Percentiles rank a stretch among this genome's conserved stretches.
Evolutionary conservation across 2,329 filamentous ascomycete species (phyloP).

Genomic region (Zarea fungicola): DNA sequence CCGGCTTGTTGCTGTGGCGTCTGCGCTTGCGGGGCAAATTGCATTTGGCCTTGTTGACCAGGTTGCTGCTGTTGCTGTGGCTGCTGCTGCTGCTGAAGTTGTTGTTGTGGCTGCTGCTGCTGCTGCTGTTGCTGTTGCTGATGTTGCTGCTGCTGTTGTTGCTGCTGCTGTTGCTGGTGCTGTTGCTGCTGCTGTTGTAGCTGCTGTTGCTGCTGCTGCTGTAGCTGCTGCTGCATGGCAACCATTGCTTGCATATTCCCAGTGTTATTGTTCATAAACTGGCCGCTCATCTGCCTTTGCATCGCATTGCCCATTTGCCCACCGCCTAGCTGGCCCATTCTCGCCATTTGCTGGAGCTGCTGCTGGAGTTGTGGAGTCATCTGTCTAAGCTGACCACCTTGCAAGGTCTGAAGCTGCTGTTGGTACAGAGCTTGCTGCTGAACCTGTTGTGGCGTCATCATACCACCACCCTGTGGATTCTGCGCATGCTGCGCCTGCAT

Average conservation of each 20-base stretch:
- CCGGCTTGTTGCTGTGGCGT: neutral
- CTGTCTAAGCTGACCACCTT: conserved; percentile 28
- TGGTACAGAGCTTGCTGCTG: conserved; percentile 40
- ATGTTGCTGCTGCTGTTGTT: conserved; percentile 19
- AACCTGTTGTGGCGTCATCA: conserved; percentile 36
- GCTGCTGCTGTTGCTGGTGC: conserved; percentile 29
- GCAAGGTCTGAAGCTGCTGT: conserved; percentile 39
- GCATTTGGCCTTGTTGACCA: conserved; percentile 22
- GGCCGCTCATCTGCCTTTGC: conserved; percentile 31
- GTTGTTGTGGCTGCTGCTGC: conserved; percentile 26
- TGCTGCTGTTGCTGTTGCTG: conserved; percentile 30
- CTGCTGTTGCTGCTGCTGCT: conserved; percentile 29
- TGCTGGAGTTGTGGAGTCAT: conserved; percentile 35
- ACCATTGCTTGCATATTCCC: conserved; percentile 25
- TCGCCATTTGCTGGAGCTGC: conserved; percentile 32
- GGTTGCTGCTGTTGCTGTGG: conserved; percentile 21
- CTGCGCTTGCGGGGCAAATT: conserved; percentile 17
- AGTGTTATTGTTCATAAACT: conserved; percentile 26
- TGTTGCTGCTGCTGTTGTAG: conserved; percentile 27
- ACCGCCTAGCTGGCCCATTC: conserved; percentile 24
- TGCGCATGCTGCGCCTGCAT: conserved; percentile 15
- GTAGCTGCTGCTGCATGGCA: conserved; percentile 27
- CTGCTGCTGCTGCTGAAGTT: conserved; percentile 1
- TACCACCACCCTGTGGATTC: conserved; percentile 30
- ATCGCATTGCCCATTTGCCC: conserved; percentile 37